A percentile compares a stretch with the other conserved stretches of the same genome.
Conservation (phyloP, 2,329 filamentous ascomycete genomes). For the Aspergillus neoniger region DNA sequence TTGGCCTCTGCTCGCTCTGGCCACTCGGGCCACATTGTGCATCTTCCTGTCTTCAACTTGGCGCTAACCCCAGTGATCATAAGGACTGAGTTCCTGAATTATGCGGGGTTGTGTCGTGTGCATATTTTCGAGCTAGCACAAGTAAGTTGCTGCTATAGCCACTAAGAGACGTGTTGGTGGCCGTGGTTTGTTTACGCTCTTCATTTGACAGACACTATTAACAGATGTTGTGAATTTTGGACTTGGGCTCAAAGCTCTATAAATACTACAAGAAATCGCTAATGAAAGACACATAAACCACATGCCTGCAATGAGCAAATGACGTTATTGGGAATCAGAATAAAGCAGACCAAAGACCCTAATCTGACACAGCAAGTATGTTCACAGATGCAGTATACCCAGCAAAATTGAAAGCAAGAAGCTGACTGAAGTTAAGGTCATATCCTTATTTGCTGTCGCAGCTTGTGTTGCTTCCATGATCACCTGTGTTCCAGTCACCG, state of each 20-base stretch:
- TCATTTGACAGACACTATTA: neutral
- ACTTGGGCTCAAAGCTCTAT: neutral
- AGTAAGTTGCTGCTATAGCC: neutral
- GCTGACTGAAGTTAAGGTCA: neutral
- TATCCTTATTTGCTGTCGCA: constrained; percentile 6
- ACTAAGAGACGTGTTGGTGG: neutral
- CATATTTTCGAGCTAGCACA: neutral
- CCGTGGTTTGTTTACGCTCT: neutral
- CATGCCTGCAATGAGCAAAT: neutral
- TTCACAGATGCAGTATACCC: neutral
- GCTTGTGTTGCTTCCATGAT: constrained; percentile 11
- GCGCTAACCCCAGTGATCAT: neutral
- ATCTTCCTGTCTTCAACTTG: neutral
- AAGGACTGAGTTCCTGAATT: neutral
- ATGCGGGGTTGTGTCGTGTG: neutral
- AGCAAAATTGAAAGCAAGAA: constrained; percentile 1
- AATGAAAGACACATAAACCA: too few species aligned
- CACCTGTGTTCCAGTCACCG: constrained; percentile 6
- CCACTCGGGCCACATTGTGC: neutral
- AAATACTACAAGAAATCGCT: too few species aligned
- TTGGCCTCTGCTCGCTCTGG: neutral
- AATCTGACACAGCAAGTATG: neutral
- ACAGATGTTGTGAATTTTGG: neutral
- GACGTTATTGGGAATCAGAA: neutral
- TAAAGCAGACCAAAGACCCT: neutral